Percentiles rank a stretch among this genome's conserved stretches.
Evolutionary conservation across 176 grass and related monocot genomes (phyloP).

Genomic region (Eragrostis nindensis): DNA sequence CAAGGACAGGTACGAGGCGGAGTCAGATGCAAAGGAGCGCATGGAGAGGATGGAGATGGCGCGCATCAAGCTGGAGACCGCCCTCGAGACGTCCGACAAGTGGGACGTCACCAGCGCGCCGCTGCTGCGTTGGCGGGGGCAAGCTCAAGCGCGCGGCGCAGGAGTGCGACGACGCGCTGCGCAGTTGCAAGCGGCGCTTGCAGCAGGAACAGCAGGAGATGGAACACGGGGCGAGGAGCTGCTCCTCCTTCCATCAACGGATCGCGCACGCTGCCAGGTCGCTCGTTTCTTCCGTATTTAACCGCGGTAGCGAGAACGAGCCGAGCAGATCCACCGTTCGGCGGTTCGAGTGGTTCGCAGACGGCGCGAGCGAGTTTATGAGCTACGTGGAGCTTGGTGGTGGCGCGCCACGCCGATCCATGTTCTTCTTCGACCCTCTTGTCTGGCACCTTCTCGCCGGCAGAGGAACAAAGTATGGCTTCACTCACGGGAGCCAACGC

Average conservation of each 20-base stretch:
- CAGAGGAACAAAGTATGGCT: neutral
- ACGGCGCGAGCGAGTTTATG: neutral
- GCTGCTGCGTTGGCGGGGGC: neutral
- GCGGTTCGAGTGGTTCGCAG: constrained; percentile 3
- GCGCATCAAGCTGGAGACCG: neutral
- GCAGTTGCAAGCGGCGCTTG: neutral
- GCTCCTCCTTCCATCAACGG: neutral
- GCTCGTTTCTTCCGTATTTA: neutral
- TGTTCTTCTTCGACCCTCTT: constrained; percentile 20
- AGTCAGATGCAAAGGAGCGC: neutral
- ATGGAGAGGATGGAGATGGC: constrained; percentile 25
- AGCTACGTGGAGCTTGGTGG: neutral
- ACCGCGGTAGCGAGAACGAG: neutral
- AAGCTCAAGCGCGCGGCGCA: neutral
- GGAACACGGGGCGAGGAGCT: neutral
- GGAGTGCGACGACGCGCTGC: neutral
- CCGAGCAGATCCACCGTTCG: neutral
- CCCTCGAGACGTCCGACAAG: neutral
- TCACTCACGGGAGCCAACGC: neutral
- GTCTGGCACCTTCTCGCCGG: neutral
- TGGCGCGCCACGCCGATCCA: neutral
- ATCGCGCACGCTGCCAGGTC: neutral
- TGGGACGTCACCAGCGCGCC: neutral
- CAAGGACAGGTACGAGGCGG: too few relatives aligned
- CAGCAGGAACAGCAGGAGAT: neutral